Conservation (phyloP, 305 asterid species). For the Fraxinus sp. region DNA sequence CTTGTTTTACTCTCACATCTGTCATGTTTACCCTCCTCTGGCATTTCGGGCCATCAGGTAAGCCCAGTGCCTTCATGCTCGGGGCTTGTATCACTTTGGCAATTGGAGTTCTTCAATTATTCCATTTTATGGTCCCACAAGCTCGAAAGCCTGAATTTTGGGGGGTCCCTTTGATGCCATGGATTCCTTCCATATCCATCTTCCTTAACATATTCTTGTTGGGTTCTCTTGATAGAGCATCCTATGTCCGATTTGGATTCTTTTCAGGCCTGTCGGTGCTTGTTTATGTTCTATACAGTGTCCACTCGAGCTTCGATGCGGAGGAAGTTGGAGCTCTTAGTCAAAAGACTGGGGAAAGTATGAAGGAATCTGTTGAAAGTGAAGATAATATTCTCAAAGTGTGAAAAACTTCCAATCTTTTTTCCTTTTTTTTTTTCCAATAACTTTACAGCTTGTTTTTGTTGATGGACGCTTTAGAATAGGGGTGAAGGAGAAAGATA, state of each 20-base stretch:
- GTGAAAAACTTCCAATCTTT: conserved; percentile 22
- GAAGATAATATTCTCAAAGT: conserved; percentile 50
- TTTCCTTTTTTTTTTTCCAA: neutral
- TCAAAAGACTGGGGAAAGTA: conserved; percentile 47
- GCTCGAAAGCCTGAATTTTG: conserved; percentile 79
- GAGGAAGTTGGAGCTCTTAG: conserved; percentile 62
- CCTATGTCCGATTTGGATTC: conserved; percentile 73
- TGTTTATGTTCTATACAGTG: conserved; percentile 71
- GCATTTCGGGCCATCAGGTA: conserved; percentile 69
- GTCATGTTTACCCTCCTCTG: conserved; percentile 64
- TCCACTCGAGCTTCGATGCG: conserved; percentile 93
- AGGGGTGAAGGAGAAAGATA: conserved; percentile 4
- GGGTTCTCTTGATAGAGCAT: conserved; percentile 62
- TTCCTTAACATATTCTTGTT: conserved; percentile 82
- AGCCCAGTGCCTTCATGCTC: conserved; percentile 60
- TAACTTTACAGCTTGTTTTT: conserved; percentile 24
- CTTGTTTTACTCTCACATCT: conserved; percentile 63
- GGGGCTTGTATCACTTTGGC: conserved; percentile 61
- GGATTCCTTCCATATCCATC: conserved; percentile 84
- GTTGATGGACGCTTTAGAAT: conserved; percentile 24
- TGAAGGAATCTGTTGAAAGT: conserved; percentile 46
- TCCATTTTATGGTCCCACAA: conserved; percentile 65
- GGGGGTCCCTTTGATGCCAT: conserved; percentile 97
- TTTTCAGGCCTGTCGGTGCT: conserved; percentile 63
- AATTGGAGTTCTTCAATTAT: conserved; percentile 51